Conservation (phyloP, 345 rosid species). For the Aquilaria sinensis region DNA sequence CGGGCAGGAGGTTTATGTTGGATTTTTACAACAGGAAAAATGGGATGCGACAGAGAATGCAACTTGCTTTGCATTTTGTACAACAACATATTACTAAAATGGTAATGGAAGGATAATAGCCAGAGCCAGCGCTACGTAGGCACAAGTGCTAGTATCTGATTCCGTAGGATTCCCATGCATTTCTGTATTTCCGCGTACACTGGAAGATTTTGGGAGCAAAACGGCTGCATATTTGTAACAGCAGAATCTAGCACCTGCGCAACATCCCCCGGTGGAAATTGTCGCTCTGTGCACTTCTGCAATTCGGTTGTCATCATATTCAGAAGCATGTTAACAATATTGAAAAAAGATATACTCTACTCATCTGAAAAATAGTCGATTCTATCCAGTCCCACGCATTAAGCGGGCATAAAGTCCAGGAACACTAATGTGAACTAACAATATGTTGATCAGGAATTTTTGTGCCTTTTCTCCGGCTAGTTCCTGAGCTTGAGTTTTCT, state of each 20-base stretch:
- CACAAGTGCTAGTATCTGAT: conserved; percentile 56
- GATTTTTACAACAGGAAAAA: too few relatives aligned
- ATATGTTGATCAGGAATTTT: too few relatives aligned
- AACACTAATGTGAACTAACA: too few relatives aligned
- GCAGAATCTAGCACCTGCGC: conserved; percentile 78
- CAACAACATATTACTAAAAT: conserved; percentile 10
- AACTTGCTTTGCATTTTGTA: conserved; percentile 3
- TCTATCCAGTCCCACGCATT: too few relatives aligned
- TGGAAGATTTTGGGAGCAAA: conserved; percentile 69
- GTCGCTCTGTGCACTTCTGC: conserved; percentile 89
- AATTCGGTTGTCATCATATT: conserved; percentile 8
- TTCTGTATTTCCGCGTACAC: conserved; percentile 81
- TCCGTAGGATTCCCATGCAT: conserved; percentile 76
- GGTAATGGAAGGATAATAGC: not conserved
- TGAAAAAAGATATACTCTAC: not conserved
- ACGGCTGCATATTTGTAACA: conserved; percentile 64
- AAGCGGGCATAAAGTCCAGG: too few relatives aligned
- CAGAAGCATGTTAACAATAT: not conserved
- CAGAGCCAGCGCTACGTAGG: conserved; percentile 28
- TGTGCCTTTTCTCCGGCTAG: too few relatives aligned
- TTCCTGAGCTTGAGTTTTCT: too few relatives aligned
- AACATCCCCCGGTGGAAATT: conserved; percentile 73
- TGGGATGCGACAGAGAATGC: too few relatives aligned
- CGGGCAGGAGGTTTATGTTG: too few relatives aligned
- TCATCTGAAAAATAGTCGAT: too few relatives aligned